phyloP scores from a whole-genome alignment of 2,329 filamentous ascomycete species.

The Neofusicoccum laricinum region DNA sequence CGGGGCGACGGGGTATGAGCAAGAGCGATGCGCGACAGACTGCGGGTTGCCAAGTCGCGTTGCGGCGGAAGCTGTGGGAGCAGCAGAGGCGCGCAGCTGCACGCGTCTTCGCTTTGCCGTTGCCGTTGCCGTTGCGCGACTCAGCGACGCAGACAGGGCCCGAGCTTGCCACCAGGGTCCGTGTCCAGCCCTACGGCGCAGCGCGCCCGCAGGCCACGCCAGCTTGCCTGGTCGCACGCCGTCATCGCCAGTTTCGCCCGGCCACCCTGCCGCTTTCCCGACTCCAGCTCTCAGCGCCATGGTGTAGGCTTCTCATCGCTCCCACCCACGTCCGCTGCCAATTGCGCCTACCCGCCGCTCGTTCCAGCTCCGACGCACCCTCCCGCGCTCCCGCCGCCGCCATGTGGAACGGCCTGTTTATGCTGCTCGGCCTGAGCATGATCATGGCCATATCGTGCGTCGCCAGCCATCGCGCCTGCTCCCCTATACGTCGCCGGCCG shows the following conservation, averaged over 20 bases:
- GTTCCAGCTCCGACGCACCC: background rate
- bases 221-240: background rate
- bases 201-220: background rate
- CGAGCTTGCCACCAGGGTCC: background rate
- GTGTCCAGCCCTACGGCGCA: conserved; percentile 1
- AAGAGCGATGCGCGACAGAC: background rate
- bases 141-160: background rate
- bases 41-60: background rate
- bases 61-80: conserved; percentile 8
- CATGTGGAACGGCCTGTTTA: conserved; percentile 63
- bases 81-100: background rate
- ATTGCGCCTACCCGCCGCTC: background rate
- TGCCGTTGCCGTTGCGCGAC: background rate
- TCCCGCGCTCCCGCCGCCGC: conserved; percentile 20
- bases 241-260: conserved; percentile 12
- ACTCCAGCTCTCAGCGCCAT: background rate
- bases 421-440: conserved; percentile 61
- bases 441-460: conserved; percentile 64
- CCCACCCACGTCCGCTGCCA: background rate
- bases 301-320: background rate
- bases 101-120: background rate
- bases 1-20: background rate
- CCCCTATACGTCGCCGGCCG: background rate
- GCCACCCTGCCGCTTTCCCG: background rate
- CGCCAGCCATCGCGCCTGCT: background rate